Evolutionary conservation across 345 rosid species (phyloP).

Genomic region (Brassica juncea): DNA sequence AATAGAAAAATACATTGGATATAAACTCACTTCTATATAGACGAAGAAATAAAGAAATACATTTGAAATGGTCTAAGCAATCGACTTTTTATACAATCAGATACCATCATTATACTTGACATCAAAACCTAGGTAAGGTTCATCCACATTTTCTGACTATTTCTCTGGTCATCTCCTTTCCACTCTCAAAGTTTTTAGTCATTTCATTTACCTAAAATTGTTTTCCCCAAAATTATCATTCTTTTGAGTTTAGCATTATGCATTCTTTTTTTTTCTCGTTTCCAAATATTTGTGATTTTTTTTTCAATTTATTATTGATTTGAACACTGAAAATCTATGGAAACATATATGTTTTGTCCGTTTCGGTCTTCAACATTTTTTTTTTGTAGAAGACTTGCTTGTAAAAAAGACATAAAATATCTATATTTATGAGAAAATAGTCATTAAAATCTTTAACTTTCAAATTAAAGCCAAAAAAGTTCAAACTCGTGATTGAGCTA

Average conservation of each 20-base stretch:
- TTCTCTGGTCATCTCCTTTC: background rate
- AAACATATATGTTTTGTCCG: background rate
- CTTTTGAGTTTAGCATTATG: background rate
- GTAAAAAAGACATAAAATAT: background rate
- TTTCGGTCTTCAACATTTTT: background rate
- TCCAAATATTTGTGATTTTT: too few species aligned
- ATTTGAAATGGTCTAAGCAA: too few species aligned
- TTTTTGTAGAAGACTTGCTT: background rate
- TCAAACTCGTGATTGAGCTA: too few species aligned
- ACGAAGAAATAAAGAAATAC: too few species aligned
- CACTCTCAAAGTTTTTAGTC: background rate
- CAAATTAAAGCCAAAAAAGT: too few species aligned
- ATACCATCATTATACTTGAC: too few species aligned
- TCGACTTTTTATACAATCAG: too few species aligned
- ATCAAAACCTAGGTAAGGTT: background rate
- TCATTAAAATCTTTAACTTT: too few species aligned
- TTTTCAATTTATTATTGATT: too few species aligned
- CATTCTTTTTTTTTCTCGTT: background rate
- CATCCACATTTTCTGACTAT: background rate
- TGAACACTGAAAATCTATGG: background rate
- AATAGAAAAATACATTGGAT: too few species aligned
- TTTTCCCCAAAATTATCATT: background rate
- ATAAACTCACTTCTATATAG: too few species aligned
- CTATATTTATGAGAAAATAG: too few species aligned
- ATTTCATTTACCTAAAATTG: background rate